Conservation (phyloP, 2,329 filamentous ascomycete genomes). For the Nigrograna mackinnonii region DNA sequence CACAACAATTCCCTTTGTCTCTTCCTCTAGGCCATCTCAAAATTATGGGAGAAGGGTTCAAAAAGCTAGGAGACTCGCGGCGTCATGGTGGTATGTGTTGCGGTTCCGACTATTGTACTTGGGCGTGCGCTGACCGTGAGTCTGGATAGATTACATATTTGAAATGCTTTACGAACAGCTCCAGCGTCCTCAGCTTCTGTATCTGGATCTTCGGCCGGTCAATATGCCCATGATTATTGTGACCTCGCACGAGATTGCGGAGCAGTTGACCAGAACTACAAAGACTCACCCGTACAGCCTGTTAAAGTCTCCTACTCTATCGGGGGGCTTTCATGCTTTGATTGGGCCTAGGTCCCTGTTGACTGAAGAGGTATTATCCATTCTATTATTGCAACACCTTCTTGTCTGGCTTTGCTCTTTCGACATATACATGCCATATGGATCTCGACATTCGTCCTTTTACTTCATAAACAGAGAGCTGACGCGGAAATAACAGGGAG, state of each 20-base stretch:
- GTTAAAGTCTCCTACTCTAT: constrained; percentile 38
- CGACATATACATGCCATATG: not conserved
- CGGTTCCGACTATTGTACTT: not conserved
- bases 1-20: constrained; percentile 18
- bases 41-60: constrained; percentile 26
- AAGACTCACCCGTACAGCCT: constrained; percentile 34
- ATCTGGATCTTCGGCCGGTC: constrained; percentile 36
- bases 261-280: constrained; percentile 32
- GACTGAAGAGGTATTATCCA: constrained; percentile 17
- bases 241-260: constrained; percentile 35
- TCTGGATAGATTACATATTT: constrained; percentile 37
- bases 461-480: too few relatives aligned
- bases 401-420: not conserved
- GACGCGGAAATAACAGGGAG: constrained; percentile 16
- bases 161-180: constrained; percentile 27
- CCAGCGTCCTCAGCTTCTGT: constrained; percentile 28
- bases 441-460: too few relatives aligned
- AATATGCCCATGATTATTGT: constrained; percentile 27
- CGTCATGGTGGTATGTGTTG: constrained; percentile 27
- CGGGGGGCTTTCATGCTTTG: constrained; percentile 15
- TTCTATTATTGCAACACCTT: not conserved
- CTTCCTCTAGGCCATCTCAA: constrained; percentile 32
- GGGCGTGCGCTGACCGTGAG: not conserved
- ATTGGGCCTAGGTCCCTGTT: constrained; percentile 35
- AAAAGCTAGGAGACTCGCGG: constrained; percentile 23